phyloP scores from a whole-genome alignment of 768 basidiomycete genomes.

The Porpolomopsis calyptriformis region DNA sequence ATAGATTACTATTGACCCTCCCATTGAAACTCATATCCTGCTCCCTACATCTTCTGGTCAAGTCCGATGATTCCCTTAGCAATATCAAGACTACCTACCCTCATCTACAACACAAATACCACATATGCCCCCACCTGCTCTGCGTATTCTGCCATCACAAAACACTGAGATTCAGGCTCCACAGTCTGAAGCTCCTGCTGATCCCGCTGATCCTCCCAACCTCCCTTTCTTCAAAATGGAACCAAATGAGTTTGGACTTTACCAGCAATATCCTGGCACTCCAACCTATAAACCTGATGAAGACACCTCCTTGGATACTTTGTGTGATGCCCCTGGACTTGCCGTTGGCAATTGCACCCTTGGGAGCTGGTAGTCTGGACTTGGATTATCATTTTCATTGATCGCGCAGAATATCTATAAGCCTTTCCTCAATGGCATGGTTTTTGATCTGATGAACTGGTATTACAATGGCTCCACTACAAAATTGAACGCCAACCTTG shows the following conservation, averaged over 20 bases:
- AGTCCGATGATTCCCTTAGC: neutral
- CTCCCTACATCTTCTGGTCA: conserved; percentile 1
- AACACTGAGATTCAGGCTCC: neutral
- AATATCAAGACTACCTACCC: neutral
- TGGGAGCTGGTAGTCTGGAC: neutral
- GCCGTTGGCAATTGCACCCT: neutral
- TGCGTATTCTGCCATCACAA: neutral
- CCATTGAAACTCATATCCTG: neutral
- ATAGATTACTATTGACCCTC: neutral
- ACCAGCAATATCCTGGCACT: neutral
- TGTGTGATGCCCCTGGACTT: neutral
- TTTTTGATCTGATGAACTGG: conserved; percentile 16
- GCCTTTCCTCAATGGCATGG: neutral
- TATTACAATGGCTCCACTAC: conserved; percentile 9
- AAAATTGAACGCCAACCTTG: conserved; percentile 16
- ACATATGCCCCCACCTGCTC: neutral
- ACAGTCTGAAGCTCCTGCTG: neutral
- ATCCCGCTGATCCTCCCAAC: neutral
- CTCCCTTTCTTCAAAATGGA: neutral
- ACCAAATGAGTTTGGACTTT: conserved; percentile 1
- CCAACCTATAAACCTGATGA: conserved; percentile 2
- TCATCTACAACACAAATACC: neutral
- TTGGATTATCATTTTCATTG: neutral
- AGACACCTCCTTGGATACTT: neutral
- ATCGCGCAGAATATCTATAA: neutral